phyloP scores from a whole-genome alignment of 176 grass and related monocot genomes.

The Phyllostachys edulis region DNA sequence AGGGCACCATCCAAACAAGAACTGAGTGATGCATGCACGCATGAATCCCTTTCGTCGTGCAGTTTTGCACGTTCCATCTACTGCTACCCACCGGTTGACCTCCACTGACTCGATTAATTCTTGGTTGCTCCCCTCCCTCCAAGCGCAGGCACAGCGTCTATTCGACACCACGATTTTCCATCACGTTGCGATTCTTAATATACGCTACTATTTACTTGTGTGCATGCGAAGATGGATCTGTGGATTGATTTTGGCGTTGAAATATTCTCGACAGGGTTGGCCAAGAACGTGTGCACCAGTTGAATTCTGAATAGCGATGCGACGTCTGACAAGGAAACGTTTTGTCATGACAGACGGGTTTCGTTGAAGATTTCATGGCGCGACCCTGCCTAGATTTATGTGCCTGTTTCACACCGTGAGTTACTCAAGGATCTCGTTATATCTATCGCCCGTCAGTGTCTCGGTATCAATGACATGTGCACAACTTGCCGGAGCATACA shows the following conservation, averaged over 20 bases:
- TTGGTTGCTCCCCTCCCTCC: neutral
- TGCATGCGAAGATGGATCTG: too few species aligned
- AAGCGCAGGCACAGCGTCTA: neutral
- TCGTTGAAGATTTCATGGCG: neutral
- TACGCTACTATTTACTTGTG: too few species aligned
- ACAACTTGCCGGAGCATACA: neutral
- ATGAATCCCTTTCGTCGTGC: neutral
- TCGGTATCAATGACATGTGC: neutral
- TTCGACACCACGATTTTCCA: neutral
- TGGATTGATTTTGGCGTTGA: neutral
- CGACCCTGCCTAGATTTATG: neutral
- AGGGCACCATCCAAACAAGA: too few species aligned
- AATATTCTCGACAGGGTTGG: neutral
- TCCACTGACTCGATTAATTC: neutral
- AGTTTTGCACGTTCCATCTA: neutral
- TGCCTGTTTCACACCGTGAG: neutral
- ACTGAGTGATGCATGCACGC: neutral
- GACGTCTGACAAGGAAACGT: neutral
- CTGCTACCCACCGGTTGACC: neutral
- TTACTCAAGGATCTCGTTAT: neutral
- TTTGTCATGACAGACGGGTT: neutral
- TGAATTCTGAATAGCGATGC: neutral
- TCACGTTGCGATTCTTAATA: too few species aligned
- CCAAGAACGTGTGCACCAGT: too few species aligned
- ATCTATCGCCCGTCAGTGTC: neutral